phyloP scores from a whole-genome alignment of 441 rosid species.

The Populus hybrid region DNA sequence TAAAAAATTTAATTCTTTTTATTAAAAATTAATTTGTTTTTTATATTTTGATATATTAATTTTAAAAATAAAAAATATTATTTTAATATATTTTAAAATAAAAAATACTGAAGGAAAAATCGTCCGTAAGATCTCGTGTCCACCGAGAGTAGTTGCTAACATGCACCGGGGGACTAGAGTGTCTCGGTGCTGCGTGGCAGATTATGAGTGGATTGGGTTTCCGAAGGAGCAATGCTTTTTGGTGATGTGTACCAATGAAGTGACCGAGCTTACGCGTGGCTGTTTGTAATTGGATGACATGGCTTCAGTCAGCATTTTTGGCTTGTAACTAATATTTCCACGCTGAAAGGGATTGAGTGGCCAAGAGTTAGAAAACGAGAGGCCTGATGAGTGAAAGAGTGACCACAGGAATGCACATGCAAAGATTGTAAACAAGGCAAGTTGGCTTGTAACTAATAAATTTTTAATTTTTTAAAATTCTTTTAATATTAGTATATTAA shows the following conservation, averaged over 20 bases:
- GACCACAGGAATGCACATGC: slow-evolving; percentile 29
- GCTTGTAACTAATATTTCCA: neutral
- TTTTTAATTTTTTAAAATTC: too few relatives aligned
- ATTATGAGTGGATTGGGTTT: neutral
- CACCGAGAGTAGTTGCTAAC: slow-evolving; percentile 5
- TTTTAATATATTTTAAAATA: too few relatives aligned
- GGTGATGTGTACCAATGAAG: slow-evolving; percentile 14
- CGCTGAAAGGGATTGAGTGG: neutral
- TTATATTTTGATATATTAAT: too few relatives aligned
- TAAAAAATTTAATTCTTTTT: too few relatives aligned
- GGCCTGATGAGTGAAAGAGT: slow-evolving; percentile 5
- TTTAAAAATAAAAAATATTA: too few relatives aligned
- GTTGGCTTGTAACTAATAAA: neutral
- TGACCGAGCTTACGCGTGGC: neutral
- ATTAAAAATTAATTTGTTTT: too few relatives aligned
- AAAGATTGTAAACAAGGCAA: neutral
- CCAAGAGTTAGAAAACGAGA: neutral
- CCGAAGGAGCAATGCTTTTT: neutral
- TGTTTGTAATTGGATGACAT: neutral
- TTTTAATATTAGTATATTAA: too few relatives aligned
- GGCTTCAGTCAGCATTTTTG: neutral
- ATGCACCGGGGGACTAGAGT: neutral
- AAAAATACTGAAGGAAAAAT: slow-evolving; percentile 9
- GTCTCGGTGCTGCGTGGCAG: slow-evolving; percentile 1
- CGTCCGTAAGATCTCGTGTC: slow-evolving; percentile 26